Evolutionary conservation across 2,329 filamentous ascomycete genomes (phyloP), one percentile per base, ranked within the genome.

Genomic region (Calonectria pseudoreteaudii): DNA sequence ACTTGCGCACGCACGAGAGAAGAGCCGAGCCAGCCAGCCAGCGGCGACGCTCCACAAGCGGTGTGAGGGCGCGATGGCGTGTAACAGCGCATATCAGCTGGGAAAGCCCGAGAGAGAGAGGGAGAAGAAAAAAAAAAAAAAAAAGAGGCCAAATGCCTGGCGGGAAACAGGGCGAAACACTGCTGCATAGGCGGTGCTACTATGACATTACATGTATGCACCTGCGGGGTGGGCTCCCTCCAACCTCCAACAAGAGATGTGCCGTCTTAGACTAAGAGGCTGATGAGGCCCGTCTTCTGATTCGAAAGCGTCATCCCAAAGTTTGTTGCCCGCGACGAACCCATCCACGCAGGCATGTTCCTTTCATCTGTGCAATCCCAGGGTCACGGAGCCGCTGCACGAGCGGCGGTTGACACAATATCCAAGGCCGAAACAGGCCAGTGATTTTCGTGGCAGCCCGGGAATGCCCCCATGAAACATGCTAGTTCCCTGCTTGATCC

Each of bases 11-110:
- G 31, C 41, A 44, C 41, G 41, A 44, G 38, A 47, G 49, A 70
- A 31, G 41, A 47, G 23, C 44, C 34, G 36, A 47, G 60, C 41
- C 41, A 44, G 38, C 36, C 47, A 20, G 34, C 36, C 44, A 28
- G 38, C 30, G 41, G 18, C 31, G 47, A 28, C 23, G 23, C 44
- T 58, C 58, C 69, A 71, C 60, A 70, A 70, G 71, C 71, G 71
- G 71, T 73, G 71, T 65, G 71, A 50, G 66, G 44, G 41, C n/a
- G 23, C 44, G 18, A 72, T 67, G 70, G 70, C 65, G 58, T 70
- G 70, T 68, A 68, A 72, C 70, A 72, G 53, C 70, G 70, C 70
- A 71, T 71, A 53, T 34, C 52, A 23, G 30, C 31, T 64, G 56
- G 31, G 31, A 34, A 34, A 34, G 31, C 31, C 31, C 31, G 8